Evolutionary conservation across 1,284 basidiomycete genomes (phyloP).

Genomic region (Tylopilus sp.): DNA sequence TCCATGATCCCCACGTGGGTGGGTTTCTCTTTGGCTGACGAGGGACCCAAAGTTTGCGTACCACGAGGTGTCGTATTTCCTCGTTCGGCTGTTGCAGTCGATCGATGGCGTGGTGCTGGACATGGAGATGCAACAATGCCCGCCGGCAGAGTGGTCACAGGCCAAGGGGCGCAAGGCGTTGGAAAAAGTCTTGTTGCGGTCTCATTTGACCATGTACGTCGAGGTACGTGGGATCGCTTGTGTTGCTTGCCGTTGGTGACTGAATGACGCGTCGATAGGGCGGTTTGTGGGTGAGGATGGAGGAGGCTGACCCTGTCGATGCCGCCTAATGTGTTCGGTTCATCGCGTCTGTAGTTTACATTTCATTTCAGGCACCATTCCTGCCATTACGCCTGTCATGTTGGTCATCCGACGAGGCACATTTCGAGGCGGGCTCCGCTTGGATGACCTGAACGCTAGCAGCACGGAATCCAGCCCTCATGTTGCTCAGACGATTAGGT

Average conservation of each 20-base stretch:
- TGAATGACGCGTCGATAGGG: no score
- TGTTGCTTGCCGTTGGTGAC: neutral
- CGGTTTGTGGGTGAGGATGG: conserved; percentile 31
- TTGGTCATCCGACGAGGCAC: no score
- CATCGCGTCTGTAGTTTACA: no score
- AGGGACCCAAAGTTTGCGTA: conserved; percentile 38
- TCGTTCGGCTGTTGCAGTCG: conserved; percentile 41
- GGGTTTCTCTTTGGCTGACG: neutral
- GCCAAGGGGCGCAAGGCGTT: conserved; percentile 23
- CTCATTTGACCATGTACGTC: conserved; percentile 54
- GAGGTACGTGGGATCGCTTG: conserved; percentile 19
- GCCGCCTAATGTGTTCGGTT: neutral
- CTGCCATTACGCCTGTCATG: no score
- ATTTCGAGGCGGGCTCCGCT: no score
- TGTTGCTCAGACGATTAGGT: conserved; percentile 31
- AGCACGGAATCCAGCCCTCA: conserved; percentile 7
- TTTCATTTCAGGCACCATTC: no score
- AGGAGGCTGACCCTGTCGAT: conserved; percentile 12
- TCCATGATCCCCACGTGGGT: neutral
- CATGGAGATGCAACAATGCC: conserved; percentile 27
- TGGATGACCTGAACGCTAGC: neutral
- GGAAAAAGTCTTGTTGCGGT: conserved; percentile 30
- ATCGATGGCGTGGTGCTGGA: conserved; percentile 37
- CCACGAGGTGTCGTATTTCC: conserved; percentile 41
- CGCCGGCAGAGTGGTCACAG: conserved; percentile 32